Evolutionary conservation across 805 yeast species (phyloP).

Genomic region (Cephaloascus albidus): DNA sequence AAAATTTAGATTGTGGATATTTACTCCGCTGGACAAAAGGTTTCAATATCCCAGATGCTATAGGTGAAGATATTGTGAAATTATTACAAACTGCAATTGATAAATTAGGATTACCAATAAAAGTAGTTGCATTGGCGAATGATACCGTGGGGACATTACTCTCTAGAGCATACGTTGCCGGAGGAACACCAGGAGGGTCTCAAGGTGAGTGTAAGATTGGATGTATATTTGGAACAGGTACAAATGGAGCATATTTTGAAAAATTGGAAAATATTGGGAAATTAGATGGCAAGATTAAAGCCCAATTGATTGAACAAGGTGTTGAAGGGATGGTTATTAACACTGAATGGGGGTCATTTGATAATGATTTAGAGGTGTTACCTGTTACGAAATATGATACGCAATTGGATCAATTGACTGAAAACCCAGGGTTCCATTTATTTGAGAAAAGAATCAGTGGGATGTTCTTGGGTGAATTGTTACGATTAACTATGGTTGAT

Average conservation of each 20-base stretch:
- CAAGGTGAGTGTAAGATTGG: slow-evolving; percentile 78
- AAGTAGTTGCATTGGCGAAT: slow-evolving; percentile 82
- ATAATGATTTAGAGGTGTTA: slow-evolving; percentile 64
- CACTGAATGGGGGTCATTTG: slow-evolving; percentile 98
- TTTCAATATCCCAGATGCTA: slow-evolving; percentile 75
- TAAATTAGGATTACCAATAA: slow-evolving; percentile 47
- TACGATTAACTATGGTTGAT: slow-evolving; percentile 67
- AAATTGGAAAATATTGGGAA: slow-evolving; percentile 65
- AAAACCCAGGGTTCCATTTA: slow-evolving; percentile 82
- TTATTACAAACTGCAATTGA: slow-evolving; percentile 66
- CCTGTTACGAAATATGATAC: slow-evolving; percentile 77
- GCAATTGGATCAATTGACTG: slow-evolving; percentile 57
- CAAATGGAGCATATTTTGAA: slow-evolving; percentile 92
- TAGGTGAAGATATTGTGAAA: slow-evolving; percentile 74
- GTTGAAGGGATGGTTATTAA: slow-evolving; percentile 75
- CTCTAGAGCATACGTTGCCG: slow-evolving; percentile 75
- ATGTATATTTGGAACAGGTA: slow-evolving; percentile 94
- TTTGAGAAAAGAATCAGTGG: slow-evolving; percentile 91
- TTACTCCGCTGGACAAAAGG: slow-evolving; percentile 97
- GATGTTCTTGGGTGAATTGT: slow-evolving; percentile 86
- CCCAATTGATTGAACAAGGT: slow-evolving; percentile 28
- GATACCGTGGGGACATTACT: slow-evolving; percentile 94
- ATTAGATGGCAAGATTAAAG: slow-evolving; percentile 39
- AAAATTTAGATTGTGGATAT: slow-evolving; percentile 68
- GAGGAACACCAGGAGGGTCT: slow-evolving; percentile 40